These are phyloP conservation scores for Butyriboletus loyo DNA, from an alignment of 768 basidiomycete species.

Conservation along the genomic window DNA sequence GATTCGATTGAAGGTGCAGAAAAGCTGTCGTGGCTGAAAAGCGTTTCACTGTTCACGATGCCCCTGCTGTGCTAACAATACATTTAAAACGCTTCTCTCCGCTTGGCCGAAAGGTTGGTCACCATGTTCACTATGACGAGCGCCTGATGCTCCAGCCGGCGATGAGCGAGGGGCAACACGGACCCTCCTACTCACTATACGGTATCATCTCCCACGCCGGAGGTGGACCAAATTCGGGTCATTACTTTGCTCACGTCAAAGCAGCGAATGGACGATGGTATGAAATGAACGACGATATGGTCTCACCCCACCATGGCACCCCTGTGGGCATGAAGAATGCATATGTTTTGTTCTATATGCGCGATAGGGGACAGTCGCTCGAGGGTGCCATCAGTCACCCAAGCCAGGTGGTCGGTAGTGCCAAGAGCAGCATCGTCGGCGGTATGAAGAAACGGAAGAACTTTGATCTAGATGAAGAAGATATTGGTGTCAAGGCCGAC, in stretches of 20 bases:
- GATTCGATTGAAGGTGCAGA: slow-evolving; percentile 68
- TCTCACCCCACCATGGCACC: slow-evolving; percentile 40
- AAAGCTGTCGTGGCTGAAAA: slow-evolving; percentile 88
- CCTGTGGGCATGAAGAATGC: slow-evolving; percentile 74
- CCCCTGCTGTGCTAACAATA: slow-evolving; percentile 84
- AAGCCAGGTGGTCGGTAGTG: slow-evolving; percentile 14
- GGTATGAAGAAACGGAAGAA: slow-evolving; percentile 48
- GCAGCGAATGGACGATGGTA: slow-evolving; percentile 70
- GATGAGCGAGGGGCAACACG: slow-evolving; percentile 81
- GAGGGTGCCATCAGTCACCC: slow-evolving; percentile 51
- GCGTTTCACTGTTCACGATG: slow-evolving; percentile 82
- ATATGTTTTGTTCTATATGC: slow-evolving; percentile 91
- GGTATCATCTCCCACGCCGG: slow-evolving; percentile 94
- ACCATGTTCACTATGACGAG: slow-evolving; percentile 76
- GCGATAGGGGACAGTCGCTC: slow-evolving; percentile 71
- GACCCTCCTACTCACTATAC: slow-evolving; percentile 81
- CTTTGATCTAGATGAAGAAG: slow-evolving; percentile 44
- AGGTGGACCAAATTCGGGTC: slow-evolving; percentile 89
- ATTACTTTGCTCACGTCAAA: slow-evolving; percentile 88
- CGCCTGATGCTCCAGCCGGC: slow-evolving; percentile 65
- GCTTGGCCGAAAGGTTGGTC: slow-evolving; percentile 80
- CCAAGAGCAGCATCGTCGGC: slow-evolving; percentile 42
- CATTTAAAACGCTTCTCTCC: slow-evolving; percentile 96
- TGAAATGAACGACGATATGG: slow-evolving; percentile 92
- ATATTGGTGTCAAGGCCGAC: slow-evolving; percentile 47